These are phyloP conservation scores for Nannochloropsis gaditana DNA, from an alignment of 108 stramenopile genomes.

Conservation along the genomic window DNA sequence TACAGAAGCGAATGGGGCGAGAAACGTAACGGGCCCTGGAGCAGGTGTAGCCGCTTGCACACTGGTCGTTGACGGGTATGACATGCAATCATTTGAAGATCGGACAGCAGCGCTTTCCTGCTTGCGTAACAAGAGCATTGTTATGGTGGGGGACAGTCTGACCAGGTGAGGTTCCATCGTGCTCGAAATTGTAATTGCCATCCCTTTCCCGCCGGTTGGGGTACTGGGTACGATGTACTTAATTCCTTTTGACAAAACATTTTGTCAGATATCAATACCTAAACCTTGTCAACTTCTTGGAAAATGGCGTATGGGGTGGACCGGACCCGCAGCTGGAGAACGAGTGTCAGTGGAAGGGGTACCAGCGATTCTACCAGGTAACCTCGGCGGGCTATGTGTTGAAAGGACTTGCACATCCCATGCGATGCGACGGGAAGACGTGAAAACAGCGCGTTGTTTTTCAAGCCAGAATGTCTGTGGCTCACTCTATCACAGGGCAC, in stretches of 20 bases:
- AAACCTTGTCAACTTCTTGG: not conserved
- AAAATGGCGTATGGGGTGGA: not conserved
- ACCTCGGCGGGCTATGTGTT: too few relatives aligned
- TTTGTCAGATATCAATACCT: not conserved
- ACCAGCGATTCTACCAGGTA: not conserved
- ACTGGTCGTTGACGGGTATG: conserved; percentile 3
- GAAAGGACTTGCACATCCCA: too few relatives aligned
- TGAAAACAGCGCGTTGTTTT: too few relatives aligned
- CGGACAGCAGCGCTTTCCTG: not conserved
- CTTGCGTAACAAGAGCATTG: conserved; percentile 12
- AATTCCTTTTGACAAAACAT: too few relatives aligned
- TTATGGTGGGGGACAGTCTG: conserved; percentile 12
- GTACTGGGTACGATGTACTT: too few relatives aligned
- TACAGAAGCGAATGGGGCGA: not conserved
- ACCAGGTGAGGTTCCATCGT: not conserved
- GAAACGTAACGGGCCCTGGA: not conserved
- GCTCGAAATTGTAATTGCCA: too few relatives aligned
- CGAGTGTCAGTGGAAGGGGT: not conserved
- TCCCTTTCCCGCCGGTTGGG: too few relatives aligned
- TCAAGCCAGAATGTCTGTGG: not conserved
- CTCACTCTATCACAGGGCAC: not conserved
- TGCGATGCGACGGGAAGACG: too few relatives aligned
- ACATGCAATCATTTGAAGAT: not conserved
- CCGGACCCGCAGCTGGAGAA: conserved; percentile 17
- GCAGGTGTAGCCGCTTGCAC: not conserved